Conservation (phyloP, 2,329 filamentous ascomycete genomes). For the Beauveria varroae region DNA sequence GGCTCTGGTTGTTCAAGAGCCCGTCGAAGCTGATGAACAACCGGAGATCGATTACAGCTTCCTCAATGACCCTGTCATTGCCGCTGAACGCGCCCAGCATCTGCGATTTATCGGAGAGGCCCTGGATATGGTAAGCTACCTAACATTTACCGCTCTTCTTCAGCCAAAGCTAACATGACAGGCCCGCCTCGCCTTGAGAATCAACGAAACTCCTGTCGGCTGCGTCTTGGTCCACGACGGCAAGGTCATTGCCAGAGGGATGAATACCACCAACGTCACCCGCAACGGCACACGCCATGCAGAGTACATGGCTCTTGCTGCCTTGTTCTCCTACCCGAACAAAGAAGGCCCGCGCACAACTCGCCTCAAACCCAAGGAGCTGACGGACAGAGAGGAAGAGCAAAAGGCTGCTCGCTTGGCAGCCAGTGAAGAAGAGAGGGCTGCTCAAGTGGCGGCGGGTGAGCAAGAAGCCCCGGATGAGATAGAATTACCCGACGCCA, state of each 20-base stretch:
- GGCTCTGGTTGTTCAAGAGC: background rate
- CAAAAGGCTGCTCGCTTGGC: slow-evolving; percentile 6
- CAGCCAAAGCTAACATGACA: slow-evolving; percentile 29
- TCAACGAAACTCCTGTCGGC: slow-evolving; percentile 91
- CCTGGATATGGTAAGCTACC: slow-evolving; percentile 64
- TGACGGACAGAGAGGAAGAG: slow-evolving; percentile 17
- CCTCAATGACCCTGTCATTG: slow-evolving; percentile 21
- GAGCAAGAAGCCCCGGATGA: background rate
- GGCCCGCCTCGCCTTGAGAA: slow-evolving; percentile 77
- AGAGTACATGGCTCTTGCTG: slow-evolving; percentile 79
- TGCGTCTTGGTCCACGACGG: slow-evolving; percentile 84
- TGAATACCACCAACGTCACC: slow-evolving; percentile 94
- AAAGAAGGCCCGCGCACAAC: slow-evolving; percentile 23
- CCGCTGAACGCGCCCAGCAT: slow-evolving; percentile 27
- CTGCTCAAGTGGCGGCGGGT: slow-evolving; percentile 11
- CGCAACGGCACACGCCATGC: slow-evolving; percentile 90
- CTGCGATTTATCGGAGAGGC: slow-evolving; percentile 73
- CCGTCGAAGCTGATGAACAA: background rate
- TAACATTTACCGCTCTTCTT: background rate
- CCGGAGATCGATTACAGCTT: background rate
- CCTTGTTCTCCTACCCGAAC: slow-evolving; percentile 39
- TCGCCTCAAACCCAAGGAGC: slow-evolving; percentile 27
- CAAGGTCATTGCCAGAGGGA: slow-evolving; percentile 76
- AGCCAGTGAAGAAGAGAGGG: slow-evolving; percentile 20
- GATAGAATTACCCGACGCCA: background rate